Evolutionary conservation across 345 rosid species (phyloP).

Genomic region (Cardamine occulta): DNA sequence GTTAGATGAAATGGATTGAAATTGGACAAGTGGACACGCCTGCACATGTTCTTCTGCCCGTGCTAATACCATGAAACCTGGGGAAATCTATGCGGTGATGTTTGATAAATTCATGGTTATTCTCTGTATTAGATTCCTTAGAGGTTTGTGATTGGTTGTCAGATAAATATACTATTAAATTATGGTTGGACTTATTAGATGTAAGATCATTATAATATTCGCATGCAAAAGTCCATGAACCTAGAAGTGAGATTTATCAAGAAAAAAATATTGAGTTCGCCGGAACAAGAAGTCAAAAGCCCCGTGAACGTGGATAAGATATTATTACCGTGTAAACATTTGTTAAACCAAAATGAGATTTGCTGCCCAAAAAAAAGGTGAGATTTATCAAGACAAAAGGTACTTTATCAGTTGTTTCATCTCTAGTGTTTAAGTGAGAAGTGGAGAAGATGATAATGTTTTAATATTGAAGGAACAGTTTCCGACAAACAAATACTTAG

Average conservation of each 20-base stretch:
- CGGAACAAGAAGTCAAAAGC: slow-evolving; percentile 27
- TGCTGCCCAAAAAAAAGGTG: not conserved
- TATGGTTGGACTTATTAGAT: slow-evolving; percentile 13
- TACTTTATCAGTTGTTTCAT: slow-evolving; percentile 3
- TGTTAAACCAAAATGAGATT: not conserved
- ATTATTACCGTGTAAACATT: not conserved
- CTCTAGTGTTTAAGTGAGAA: slow-evolving; percentile 6
- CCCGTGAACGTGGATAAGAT: slow-evolving; percentile 28
- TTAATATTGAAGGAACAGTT: not conserved
- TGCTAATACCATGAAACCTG: slow-evolving; percentile 15
- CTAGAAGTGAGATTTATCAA: slow-evolving; percentile 18
- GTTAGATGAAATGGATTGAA: not conserved
- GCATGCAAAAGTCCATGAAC: slow-evolving; percentile 37
- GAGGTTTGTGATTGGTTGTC: slow-evolving; percentile 32
- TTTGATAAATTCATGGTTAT: slow-evolving; percentile 14
- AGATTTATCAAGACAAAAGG: slow-evolving; percentile 13
- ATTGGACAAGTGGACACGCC: slow-evolving; percentile 14
- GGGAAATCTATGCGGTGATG: slow-evolving; percentile 26
- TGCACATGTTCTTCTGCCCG: slow-evolving; percentile 25
- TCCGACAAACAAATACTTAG: not conserved
- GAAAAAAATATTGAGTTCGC: not conserved
- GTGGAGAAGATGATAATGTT: slow-evolving; percentile 8
- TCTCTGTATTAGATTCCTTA: slow-evolving; percentile 23
- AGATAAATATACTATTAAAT: not conserved
- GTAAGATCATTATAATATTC: slow-evolving; percentile 14